Base-by-base conservation (phyloP, 129 eudicot species). In the Lactuca saligna region DNA sequence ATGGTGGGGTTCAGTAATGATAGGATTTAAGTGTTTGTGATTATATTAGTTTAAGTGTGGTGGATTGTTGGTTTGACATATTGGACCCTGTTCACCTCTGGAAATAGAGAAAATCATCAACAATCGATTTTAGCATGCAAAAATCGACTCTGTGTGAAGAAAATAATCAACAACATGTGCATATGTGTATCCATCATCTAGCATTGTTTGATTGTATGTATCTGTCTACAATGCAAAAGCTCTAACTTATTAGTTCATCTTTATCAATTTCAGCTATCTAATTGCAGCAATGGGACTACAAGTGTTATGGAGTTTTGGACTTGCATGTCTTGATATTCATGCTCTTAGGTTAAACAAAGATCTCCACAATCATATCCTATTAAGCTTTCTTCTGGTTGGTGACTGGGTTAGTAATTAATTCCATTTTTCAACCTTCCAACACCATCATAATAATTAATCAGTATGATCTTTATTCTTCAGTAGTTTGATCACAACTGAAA, bases 241-340 rank as follows among this genome's bases (percentile, higher is more conserved):
- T 75, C 65, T 72, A 54, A 75, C 71, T 79, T 63, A 0, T n/a
- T 13, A 4, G 7, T 25, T 29, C 10, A 20, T 39, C 53, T 70
- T 68, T 57, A 46, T 25, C 29, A 64, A 35, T 61, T 80, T 81
- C 94, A 90, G 95, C 84, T 90, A 85, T 78, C 77, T 90, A 80
- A 77, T 87, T 61, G 95, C 95, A 65, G 83, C 91, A 56, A 90
- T 90, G 97, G 97, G 91, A 32, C 83, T 90, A 51, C 82, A 82
- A 73, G 84, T 83, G 44, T 55, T 87, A 65, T 90, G 97, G 97
- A 87, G 95, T 75, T 90, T 85, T 44, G 89, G 87, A 56, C 91
- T 87, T 67, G 89, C 94, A 13, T 90, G 87, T 72, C 83, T 90
- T 54, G 95, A 85, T 79, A 76, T 90, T 46, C 88, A 83, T 70